These are phyloP conservation scores for Boletellus ananiceps DNA, from an alignment of 768 basidiomycete species.

Conservation along the genomic window DNA sequence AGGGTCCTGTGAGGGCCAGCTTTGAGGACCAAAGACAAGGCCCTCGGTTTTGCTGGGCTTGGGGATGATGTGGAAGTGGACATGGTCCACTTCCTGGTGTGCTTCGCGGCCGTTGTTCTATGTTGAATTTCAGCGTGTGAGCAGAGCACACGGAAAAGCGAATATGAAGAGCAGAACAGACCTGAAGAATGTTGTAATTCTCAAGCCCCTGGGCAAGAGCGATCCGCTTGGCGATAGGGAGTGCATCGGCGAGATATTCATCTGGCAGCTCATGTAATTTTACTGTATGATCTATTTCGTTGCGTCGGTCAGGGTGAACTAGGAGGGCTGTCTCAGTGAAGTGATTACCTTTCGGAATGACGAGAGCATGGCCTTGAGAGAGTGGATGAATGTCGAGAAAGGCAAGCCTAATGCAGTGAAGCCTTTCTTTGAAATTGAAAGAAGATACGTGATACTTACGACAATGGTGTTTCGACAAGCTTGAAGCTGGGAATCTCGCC, in stretches of 20 bases:
- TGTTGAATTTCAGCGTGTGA: too few relatives aligned
- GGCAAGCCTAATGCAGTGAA: constrained; percentile 48
- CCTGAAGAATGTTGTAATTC: constrained; percentile 86
- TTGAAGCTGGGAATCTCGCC: constrained; percentile 90
- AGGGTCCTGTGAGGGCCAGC: constrained; percentile 48
- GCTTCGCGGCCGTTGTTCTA: constrained; percentile 69
- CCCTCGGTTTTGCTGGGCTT: constrained; percentile 74
- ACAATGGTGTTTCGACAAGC: constrained; percentile 68
- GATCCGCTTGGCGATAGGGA: constrained; percentile 86
- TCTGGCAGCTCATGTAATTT: constrained; percentile 89
- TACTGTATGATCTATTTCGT: constrained; percentile 65
- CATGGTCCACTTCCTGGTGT: constrained; percentile 75
- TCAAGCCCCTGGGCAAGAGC: constrained; percentile 67
- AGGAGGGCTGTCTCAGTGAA: too few relatives aligned
- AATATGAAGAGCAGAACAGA: constrained; percentile 11
- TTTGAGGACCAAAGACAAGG: constrained; percentile 49
- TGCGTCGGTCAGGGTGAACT: not conserved
- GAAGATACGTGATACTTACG: constrained; percentile 41
- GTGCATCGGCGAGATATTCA: constrained; percentile 68
- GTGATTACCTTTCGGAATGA: constrained; percentile 87
- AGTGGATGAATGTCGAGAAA: constrained; percentile 94
- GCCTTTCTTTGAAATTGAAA: too few relatives aligned
- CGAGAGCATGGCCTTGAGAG: constrained; percentile 83
- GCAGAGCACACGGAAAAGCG: too few relatives aligned
- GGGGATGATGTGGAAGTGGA: constrained; percentile 93